Evolutionary conservation across 352 stramenopile species (phyloP).

Genomic region (Phytophthora agathidicida): DNA sequence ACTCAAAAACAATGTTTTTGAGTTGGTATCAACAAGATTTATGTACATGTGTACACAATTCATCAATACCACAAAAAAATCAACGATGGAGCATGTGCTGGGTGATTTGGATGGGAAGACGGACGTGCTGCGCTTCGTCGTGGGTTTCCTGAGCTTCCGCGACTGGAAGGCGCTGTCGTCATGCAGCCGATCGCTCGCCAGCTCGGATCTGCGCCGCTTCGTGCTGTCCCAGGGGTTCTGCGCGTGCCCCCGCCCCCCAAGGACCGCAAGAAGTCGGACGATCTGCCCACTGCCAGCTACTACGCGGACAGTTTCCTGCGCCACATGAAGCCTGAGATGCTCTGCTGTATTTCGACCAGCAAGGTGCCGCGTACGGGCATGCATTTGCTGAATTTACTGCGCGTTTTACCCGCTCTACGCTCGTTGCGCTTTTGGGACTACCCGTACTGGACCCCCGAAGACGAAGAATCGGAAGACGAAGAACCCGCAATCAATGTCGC

Average conservation of each 20-base stretch:
- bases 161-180: conserved; percentile 47
- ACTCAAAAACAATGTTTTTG: no score
- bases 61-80: neutral
- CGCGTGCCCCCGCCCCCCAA: conserved; percentile 38
- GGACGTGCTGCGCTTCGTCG: conserved; percentile 46
- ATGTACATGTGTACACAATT: no score
- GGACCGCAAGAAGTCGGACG: neutral
- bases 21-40: no score
- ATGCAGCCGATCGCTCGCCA: conserved; percentile 31
- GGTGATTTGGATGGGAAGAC: conserved; percentile 47
- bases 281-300: conserved; percentile 34
- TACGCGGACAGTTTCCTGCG: conserved; percentile 43
- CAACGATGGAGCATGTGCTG: conserved; percentile 36
- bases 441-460: conserved; percentile 38
- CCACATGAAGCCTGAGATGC: conserved; percentile 33
- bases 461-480: conserved; percentile 21
- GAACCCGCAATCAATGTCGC: conserved; percentile 47
- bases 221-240: conserved; percentile 47
- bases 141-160: conserved; percentile 44
- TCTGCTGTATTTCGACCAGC: conserved; percentile 35
- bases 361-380: conserved; percentile 47
- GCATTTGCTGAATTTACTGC: conserved; percentile 46
- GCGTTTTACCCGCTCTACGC: conserved; percentile 34
- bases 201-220: conserved; percentile 50
- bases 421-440: conserved; percentile 52